Evolutionary conservation across 192 early-diverging fungal species (phyloP).

Genomic region (Fimicolochytrium jonesii): DNA sequence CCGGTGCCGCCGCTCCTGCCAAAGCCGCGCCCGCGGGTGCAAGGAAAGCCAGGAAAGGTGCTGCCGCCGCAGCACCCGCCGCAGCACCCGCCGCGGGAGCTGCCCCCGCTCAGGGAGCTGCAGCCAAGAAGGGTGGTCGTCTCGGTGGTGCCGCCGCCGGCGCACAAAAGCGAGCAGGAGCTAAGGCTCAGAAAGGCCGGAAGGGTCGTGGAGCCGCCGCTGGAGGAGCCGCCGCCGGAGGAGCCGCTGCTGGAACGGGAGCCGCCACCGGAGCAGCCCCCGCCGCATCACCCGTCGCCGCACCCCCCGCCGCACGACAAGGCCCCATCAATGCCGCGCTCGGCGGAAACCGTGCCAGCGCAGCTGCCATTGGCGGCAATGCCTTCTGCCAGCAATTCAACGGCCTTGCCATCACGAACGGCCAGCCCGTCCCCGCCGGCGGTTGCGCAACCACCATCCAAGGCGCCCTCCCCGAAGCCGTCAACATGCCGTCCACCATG

Average conservation of each 20-base stretch:
- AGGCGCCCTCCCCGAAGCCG: conserved; percentile 29
- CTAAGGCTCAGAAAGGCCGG: not conserved
- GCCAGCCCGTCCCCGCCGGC: conserved; percentile 22
- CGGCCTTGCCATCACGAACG: conserved; percentile 4
- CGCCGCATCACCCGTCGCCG: not conserved
- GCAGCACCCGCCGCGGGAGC: conserved; percentile 4
- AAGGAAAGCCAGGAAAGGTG: too few relatives aligned
- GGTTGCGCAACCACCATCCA: conserved; percentile 17
- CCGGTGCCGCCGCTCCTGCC: too few relatives aligned
- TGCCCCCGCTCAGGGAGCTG: not conserved
- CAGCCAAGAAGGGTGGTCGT: not conserved
- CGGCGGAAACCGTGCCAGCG: conserved; percentile 4
- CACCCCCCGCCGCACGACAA: not conserved
- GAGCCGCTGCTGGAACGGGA: not conserved
- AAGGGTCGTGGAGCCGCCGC: not conserved
- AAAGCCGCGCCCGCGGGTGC: too few relatives aligned
- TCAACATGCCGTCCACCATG: conserved; percentile 38
- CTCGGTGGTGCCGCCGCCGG: not conserved
- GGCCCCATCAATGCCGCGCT: conserved; percentile 7
- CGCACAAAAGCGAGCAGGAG: not conserved
- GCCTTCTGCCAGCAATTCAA: conserved; percentile 12
- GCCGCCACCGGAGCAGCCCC: not conserved
- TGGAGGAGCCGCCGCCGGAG: not conserved
- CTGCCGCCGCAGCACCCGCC: not conserved
- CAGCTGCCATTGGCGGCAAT: not conserved